Evolutionary conservation across 192 early-diverging fungal species (phyloP), one percentile per base, ranked within the genome.

Genomic region (Backusella liffmaniae): DNA sequence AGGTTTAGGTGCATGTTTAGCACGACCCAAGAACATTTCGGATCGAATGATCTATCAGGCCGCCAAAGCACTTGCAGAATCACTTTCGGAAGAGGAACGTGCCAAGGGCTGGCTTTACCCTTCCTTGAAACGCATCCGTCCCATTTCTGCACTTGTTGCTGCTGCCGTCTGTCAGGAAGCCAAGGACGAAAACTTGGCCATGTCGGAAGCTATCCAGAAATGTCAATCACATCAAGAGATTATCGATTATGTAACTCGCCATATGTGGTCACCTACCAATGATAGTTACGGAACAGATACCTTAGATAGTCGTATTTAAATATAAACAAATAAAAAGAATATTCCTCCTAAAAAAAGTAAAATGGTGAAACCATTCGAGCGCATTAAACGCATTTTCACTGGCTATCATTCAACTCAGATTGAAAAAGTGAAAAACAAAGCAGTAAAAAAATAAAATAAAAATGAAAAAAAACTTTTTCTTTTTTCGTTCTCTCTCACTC

Each of bases 11-110:
- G 88, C 94, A 62, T 87, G 90, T 53, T 84, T 97, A 53, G 91
- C 94, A 66, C 85, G 89, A 74, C 89, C 96, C 30, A 76, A 73
- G 30, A 68, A 72, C 37, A 93, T 98, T 73, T 91, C 94, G 42
- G 94, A 99, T 80, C 81, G 84, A 74, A 88, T 97, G 91, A 91
- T 99, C 65, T 96, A 93, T 83, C 83, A 86, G 56, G 86, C 92
- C 53, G 88, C 96, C 37, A 90, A 88, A 49, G 89, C 95, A 29
- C 90, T 98, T 21, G 88, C 96, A 29, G 85, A 92, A 62, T 88
- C 92, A 13, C 82, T 99, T 56, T 93, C 87, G 4, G 35, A 73
- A 0, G 88, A 94, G 51, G 97, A 99, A 86, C 86, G 65, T 0
- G 77, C 70, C 13, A 79, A 90, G 46, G 89, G 91, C 59, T 85